Conservation (phyloP, 768 basidiomycete species). For the Thelephora ganbajun region DNA sequence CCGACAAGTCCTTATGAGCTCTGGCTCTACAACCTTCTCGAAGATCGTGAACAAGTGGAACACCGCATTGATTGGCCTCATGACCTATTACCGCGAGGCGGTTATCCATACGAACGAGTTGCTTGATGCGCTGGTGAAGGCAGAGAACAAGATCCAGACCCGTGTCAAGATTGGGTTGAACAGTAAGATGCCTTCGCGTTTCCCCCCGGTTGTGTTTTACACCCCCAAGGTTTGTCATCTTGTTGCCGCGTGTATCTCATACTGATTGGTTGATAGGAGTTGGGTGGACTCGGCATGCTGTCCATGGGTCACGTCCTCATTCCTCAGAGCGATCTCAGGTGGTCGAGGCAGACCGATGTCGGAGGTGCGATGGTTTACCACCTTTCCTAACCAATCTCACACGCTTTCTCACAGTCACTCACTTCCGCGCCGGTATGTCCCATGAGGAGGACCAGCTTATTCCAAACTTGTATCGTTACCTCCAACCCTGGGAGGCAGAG, state of each 20-base stretch:
- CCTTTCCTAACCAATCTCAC: not conserved
- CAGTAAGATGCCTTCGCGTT: constrained; percentile 99
- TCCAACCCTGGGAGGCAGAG: constrained; percentile 96
- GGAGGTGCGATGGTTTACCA: constrained; percentile 39
- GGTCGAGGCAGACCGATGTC: constrained; percentile 97
- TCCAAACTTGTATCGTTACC: constrained; percentile 92
- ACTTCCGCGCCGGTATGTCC: constrained; percentile 99
- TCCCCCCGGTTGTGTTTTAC: constrained; percentile 94
- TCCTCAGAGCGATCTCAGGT: constrained; percentile 92
- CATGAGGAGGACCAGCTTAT: constrained; percentile 92
- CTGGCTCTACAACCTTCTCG: constrained; percentile 95
- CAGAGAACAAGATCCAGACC: constrained; percentile 99
- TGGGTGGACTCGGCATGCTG: constrained; percentile 96
- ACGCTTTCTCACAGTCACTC: constrained; percentile 49
- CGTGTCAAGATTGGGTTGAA: constrained; percentile 99
- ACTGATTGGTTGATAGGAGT: constrained; percentile 35
- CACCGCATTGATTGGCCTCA: constrained; percentile 85
- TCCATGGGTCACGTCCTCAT: constrained; percentile 99
- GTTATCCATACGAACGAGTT: constrained; percentile 96
- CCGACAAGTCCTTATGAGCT: constrained; percentile 94
- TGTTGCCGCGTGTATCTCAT: not conserved
- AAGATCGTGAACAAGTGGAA: constrained; percentile 99
- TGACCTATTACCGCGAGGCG: constrained; percentile 97
- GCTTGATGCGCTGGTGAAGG: constrained; percentile 91
- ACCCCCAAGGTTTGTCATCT: constrained; percentile 60